phyloP scores from a whole-genome alignment of 2,329 filamentous ascomycete genomes.

The Fusarium coffeatum region DNA sequence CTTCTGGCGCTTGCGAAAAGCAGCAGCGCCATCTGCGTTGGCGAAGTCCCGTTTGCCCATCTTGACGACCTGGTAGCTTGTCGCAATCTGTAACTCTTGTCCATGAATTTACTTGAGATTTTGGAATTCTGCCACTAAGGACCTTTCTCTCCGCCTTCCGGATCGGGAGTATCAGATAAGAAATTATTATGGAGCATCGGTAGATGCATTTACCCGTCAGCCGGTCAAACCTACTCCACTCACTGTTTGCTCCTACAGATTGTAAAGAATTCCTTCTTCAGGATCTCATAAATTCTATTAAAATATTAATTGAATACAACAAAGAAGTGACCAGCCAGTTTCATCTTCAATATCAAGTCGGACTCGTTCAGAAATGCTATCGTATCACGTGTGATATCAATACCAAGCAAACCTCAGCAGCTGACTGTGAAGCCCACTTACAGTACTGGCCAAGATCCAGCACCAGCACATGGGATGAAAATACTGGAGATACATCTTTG shows the following conservation, averaged over 20 bases:
- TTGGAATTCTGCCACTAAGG: conserved; percentile 52
- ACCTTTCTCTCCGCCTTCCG: conserved; percentile 49
- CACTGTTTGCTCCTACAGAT: neutral
- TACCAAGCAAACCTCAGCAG: neutral
- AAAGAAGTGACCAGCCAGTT: neutral
- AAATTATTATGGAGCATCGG: conserved; percentile 14
- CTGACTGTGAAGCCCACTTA: neutral
- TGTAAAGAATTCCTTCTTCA: neutral
- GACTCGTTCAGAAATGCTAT: neutral
- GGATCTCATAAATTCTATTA: neutral
- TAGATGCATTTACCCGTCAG: conserved; percentile 25
- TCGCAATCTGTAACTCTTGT: conserved; percentile 30
- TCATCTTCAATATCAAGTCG: no score
- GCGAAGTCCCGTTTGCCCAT: conserved; percentile 61
- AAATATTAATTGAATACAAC: no score
- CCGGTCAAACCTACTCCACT: neutral
- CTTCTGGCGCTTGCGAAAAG: conserved; percentile 65
- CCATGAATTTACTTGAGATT: conserved; percentile 48
- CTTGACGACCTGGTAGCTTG: conserved; percentile 37
- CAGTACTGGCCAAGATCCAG: neutral
- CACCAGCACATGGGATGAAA: neutral
- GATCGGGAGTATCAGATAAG: conserved; percentile 14
- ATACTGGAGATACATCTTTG: neutral
- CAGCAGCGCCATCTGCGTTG: conserved; percentile 55
- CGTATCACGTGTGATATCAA: neutral